These are phyloP conservation scores for Yamadazyma spencermartinsiae DNA, from an alignment of 1,139 yeast species.

Conservation along the genomic window DNA sequence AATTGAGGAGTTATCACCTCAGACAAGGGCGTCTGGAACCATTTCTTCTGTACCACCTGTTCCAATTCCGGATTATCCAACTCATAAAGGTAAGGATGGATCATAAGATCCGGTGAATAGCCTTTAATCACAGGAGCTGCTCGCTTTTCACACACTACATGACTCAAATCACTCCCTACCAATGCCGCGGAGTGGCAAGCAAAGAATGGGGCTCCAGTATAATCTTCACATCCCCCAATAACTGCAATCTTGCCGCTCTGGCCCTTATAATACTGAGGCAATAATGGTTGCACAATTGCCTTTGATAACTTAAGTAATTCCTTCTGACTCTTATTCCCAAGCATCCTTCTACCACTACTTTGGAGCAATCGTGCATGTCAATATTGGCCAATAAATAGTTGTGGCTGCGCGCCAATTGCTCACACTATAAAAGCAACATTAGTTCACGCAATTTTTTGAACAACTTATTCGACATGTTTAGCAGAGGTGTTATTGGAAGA, in stretches of 20 bases:
- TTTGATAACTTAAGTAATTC: conserved; percentile 52
- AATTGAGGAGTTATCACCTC: conserved; percentile 22
- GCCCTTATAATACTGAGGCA: conserved; percentile 78
- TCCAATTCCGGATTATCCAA: conserved; percentile 22
- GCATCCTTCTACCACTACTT: conserved; percentile 16
- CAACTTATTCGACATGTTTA: conserved; percentile 7
- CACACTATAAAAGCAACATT: background rate
- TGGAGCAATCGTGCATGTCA: too few species aligned
- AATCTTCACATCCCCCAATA: conserved; percentile 92
- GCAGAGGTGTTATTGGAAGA: conserved; percentile 8
- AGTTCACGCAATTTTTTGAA: too few species aligned
- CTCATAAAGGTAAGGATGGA: conserved; percentile 78
- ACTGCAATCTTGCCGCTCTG: conserved; percentile 89
- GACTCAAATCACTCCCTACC: conserved; percentile 87
- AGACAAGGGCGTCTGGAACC: conserved; percentile 21
- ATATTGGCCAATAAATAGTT: too few species aligned
- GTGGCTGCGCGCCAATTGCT: too few species aligned
- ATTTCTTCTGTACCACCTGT: conserved; percentile 12
- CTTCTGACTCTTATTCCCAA: conserved; percentile 35
- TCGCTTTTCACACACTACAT: conserved; percentile 73
- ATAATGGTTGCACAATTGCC: conserved; percentile 72
- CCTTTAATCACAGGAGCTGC: conserved; percentile 84
- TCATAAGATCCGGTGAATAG: conserved; percentile 93
- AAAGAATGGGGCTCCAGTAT: conserved; percentile 96
- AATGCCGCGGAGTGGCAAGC: conserved; percentile 82